Base-by-base conservation (phyloP, 306 rosid species). In the Vicia sativa region DNA sequence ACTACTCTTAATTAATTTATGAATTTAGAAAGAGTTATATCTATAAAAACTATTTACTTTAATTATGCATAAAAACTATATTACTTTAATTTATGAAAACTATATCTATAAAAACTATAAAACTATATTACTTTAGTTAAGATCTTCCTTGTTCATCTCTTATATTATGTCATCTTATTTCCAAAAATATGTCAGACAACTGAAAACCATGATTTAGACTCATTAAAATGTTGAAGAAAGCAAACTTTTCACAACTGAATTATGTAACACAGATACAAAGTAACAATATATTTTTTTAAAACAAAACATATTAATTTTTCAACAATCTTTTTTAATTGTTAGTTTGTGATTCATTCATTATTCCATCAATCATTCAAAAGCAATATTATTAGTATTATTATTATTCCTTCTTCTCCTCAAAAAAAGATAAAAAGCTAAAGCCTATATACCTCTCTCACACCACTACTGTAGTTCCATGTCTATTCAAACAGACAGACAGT, bases 401-500 rank as follows among this genome's bases (percentile, higher is more conserved):
- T 69, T 80, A 74, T 70, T 80, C 64, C 45, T 66, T 70, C 71
- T 34, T 70, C 80, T 59, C 82, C 85, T 82, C 80, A 80, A 75
- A 62, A 74, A 69, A n/a, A 69, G 74, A 67, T 76, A 76, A 81
- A 77, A 77, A 75, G 76, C 15, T 53, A 48, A 71, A 61, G 57
- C 46, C 64, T 13, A 49, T 18, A 53, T 18, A 34, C 38, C 38
- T 34, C 38, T 34, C 38, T 34, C 31, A 23, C 23, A 25, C 65
- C 18, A 48, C 55, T 43, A 31, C 70, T 29, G 68, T 77, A 62
- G 73, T 81, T 71, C 43, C 62, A 56, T 76, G 80, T 79, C 77
- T 56, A 75, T 77, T 75, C 81, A 87, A 83, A 68, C 78, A 85
- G 90, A 87, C 88, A 85, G 58, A 62, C 78, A 72, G 83, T 77